phyloP scores from a whole-genome alignment of 768 basidiomycete genomes.

The Boletus fagicola region DNA sequence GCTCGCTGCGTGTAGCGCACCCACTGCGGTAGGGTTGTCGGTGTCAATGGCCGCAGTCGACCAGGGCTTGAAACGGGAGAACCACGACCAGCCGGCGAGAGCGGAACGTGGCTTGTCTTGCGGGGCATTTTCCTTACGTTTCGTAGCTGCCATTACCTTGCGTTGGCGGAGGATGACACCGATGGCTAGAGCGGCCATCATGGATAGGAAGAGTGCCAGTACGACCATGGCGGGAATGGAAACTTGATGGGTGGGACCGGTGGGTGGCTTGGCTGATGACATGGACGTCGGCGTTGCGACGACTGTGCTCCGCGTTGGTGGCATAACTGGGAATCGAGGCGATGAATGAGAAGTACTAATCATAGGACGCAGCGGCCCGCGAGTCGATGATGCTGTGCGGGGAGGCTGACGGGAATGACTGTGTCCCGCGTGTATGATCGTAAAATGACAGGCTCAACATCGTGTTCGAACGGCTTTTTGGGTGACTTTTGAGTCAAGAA shows the following conservation, averaged over 20 bases:
- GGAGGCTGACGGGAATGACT: constrained; percentile 15
- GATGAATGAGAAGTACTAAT: background rate
- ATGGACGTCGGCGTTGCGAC: background rate
- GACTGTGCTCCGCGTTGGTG: constrained; percentile 15
- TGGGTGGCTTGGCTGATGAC: background rate
- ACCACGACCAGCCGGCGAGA: background rate
- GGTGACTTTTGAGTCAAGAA: background rate
- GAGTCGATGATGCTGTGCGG: background rate
- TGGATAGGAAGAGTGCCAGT: constrained; percentile 14
- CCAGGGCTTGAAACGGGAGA: background rate
- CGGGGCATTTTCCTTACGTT: background rate
- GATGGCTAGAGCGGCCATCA: constrained; percentile 22
- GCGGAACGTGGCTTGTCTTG: background rate
- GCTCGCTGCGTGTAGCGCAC: constrained; percentile 23
- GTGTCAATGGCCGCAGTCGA: background rate
- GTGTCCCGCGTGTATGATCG: background rate
- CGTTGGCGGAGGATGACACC: constrained; percentile 23
- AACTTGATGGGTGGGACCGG: background rate
- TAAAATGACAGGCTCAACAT: background rate
- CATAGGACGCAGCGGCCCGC: background rate
- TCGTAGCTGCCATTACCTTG: background rate
- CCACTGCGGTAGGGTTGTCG: constrained; percentile 16
- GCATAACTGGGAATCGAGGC: constrained; percentile 7
- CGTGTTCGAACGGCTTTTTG: background rate
- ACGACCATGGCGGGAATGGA: constrained; percentile 24